Conservation (phyloP, 306 rosid species). For the Quercus gilva region DNA sequence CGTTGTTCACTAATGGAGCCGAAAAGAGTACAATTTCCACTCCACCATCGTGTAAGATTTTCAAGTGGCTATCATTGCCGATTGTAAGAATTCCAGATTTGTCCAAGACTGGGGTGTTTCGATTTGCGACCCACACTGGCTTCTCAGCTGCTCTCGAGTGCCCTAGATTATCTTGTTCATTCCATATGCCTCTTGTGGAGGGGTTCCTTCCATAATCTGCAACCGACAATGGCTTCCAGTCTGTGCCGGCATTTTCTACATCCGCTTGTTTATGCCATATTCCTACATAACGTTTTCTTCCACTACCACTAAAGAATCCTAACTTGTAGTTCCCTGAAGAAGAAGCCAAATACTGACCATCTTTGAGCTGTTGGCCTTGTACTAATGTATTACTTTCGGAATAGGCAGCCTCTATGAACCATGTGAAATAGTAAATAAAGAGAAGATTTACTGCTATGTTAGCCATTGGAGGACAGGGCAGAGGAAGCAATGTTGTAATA, state of each 20-base stretch:
- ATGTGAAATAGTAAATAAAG: too few relatives aligned
- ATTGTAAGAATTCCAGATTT: conserved; percentile 17
- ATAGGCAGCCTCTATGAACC: too few relatives aligned
- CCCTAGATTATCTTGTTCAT: too few relatives aligned
- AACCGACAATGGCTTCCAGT: too few relatives aligned
- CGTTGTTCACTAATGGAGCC: conserved; percentile 2
- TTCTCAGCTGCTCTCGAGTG: background rate
- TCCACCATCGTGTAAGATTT: conserved; percentile 2
- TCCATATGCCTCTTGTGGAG: too few relatives aligned
- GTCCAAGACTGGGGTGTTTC: conserved; percentile 2
- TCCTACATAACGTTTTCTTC: conserved; percentile 5
- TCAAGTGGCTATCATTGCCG: conserved; percentile 16
- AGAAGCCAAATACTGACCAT: conserved; percentile 7
- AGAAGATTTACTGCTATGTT: background rate
- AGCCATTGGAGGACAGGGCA: background rate
- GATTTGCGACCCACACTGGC: conserved; percentile 25
- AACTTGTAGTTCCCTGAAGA: conserved; percentile 16
- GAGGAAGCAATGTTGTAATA: background rate
- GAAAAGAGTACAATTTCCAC: background rate
- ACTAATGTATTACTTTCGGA: background rate
- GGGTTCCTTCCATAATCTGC: too few relatives aligned
- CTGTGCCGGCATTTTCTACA: too few relatives aligned
- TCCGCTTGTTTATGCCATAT: background rate
- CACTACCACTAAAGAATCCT: conserved; percentile 15
- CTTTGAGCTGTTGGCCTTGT: conserved; percentile 22